Conservation (phyloP, 176 grass and related monocot genomes). For the Juncus effusus region DNA sequence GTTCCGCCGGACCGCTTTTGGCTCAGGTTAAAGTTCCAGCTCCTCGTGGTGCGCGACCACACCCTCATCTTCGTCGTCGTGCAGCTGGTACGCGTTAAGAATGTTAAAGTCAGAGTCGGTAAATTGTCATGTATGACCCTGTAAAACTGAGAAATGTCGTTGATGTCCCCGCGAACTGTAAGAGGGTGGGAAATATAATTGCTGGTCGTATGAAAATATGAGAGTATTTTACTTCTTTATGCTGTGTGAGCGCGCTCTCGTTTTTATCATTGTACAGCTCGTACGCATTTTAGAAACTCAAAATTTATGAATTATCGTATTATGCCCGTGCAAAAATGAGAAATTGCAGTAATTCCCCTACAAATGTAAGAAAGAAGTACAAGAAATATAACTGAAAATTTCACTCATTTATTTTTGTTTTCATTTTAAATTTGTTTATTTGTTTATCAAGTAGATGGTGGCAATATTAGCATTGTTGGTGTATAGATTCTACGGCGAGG, state of each 20-base stretch:
- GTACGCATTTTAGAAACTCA: no score
- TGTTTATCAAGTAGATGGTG: constrained; percentile 69
- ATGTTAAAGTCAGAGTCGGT: not conserved
- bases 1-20: constrained; percentile 93
- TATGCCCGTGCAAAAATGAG: not conserved
- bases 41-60: constrained; percentile 88
- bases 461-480: constrained; percentile 88
- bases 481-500: constrained; percentile 97
- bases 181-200: no score
- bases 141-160: no score
- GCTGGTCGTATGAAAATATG: no score
- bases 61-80: constrained; percentile 90
- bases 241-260: no score
- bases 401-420: constrained; percentile 17
- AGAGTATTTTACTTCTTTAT: no score
- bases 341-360: not conserved
- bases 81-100: constrained; percentile 59
- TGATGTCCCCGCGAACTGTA: no score
- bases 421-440: constrained; percentile 23
- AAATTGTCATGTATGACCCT: no score
- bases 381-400: not conserved
- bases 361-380: not conserved
- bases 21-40: constrained; percentile 83
- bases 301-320: no score
- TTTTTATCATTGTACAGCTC: no score